phyloP scores from a whole-genome alignment of 306 rosid species.

The Nissolia schottii region DNA sequence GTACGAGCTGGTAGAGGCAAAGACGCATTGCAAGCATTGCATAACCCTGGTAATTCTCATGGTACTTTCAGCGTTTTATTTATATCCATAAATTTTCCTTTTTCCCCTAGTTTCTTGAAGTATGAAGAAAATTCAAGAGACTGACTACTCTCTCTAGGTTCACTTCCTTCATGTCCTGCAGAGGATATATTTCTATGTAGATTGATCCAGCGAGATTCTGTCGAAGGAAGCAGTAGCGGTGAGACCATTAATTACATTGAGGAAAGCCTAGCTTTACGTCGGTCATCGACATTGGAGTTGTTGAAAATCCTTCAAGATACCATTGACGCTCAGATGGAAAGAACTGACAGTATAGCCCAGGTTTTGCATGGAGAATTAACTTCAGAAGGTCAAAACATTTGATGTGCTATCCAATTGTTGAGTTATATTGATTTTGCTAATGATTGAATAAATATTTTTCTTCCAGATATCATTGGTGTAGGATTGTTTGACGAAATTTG shows the following conservation, averaged over 20 bases:
- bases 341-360: constrained; percentile 43
- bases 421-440: constrained; percentile 4
- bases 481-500: constrained; percentile 20
- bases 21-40: constrained; percentile 44
- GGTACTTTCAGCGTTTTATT: constrained; percentile 38
- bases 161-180: constrained; percentile 61
- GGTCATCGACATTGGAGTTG: constrained; percentile 48
- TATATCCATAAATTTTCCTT: neutral
- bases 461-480: neutral
- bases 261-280: constrained; percentile 69
- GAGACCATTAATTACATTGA: constrained; percentile 48
- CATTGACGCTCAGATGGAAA: constrained; percentile 45
- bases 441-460: constrained; percentile 4
- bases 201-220: constrained; percentile 63
- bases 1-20: constrained; percentile 63
- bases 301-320: constrained; percentile 54
- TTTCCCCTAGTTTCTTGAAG: neutral
- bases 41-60: constrained; percentile 38
- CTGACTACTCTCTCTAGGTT: constrained; percentile 53
- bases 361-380: constrained; percentile 45
- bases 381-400: constrained; percentile 64
- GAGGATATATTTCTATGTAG: constrained; percentile 86
- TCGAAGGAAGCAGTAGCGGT: constrained; percentile 42
- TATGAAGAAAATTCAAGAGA: constrained; percentile 16
- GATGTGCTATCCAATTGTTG: constrained; percentile 21